These are phyloP conservation scores for Phenoliferia sp. DNA, from an alignment of 1,284 basidiomycete genomes.

Conservation along the genomic window DNA sequence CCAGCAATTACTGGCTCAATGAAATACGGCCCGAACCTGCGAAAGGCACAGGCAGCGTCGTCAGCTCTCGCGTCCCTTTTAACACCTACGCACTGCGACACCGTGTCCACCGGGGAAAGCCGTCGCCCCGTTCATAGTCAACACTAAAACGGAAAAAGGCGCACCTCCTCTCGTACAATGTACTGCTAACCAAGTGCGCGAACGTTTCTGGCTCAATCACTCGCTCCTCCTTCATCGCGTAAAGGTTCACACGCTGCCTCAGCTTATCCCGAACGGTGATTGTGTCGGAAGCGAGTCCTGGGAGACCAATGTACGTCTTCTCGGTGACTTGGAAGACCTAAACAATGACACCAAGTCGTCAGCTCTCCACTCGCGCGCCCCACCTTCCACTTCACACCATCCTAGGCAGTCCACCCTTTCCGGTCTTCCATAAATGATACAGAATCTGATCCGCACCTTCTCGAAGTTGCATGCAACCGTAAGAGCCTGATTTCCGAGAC, in stretches of 20 bases:
- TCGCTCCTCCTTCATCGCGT: conserved; percentile 98
- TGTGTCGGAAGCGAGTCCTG: conserved; percentile 91
- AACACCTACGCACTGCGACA: no score
- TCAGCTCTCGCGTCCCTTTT: background rate
- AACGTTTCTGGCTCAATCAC: conserved; percentile 96
- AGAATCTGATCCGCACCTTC: conserved; percentile 55
- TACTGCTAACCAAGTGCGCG: conserved; percentile 90
- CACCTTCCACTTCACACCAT: background rate
- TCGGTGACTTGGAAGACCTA: conserved; percentile 94
- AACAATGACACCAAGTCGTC: background rate
- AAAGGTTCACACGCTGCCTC: conserved; percentile 96
- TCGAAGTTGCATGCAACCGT: conserved; percentile 90
- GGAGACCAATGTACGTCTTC: conserved; percentile 84
- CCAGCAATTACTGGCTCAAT: conserved; percentile 94
- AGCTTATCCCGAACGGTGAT: conserved; percentile 87
- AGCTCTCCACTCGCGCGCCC: background rate
- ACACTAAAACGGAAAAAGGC: conserved; percentile 22
- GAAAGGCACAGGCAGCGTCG: background rate
- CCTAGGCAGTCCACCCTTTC: background rate
- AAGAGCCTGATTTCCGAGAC: conserved; percentile 84
- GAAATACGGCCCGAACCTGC: conserved; percentile 87
- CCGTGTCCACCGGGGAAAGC: no score
- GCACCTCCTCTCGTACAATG: conserved; percentile 87
- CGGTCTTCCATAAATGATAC: background rate
- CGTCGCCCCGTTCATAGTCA: no score